Conservation (phyloP, 75 land plant species). For the Selaginella moellendorffii region DNA sequence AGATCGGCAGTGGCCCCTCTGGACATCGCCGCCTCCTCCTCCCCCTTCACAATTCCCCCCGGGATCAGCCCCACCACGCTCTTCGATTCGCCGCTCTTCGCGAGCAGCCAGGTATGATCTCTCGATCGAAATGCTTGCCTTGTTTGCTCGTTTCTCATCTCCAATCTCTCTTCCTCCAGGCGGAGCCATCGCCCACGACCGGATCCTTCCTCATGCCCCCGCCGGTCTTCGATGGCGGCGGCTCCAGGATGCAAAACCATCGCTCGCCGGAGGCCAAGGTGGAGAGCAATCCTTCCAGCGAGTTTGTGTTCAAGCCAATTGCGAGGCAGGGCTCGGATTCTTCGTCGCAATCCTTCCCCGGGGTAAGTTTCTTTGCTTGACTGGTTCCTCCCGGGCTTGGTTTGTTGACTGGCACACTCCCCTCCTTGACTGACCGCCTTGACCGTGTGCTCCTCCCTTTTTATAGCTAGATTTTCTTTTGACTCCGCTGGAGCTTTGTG, state of each 20-base stretch:
- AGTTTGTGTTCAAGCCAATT: not conserved
- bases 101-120: constrained; percentile 50
- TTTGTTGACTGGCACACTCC: no score
- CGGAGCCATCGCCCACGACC: not conserved
- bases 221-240: not conserved
- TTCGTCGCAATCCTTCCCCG: not conserved
- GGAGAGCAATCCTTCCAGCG: not conserved
- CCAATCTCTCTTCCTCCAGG: no score
- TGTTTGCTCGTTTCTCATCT: no score
- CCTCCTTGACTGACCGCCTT: no score
- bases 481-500: no score
- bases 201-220: not conserved
- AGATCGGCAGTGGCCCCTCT: not conserved
- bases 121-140: no score
- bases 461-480: no score
- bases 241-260: no score
- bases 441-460: no score
- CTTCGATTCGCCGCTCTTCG: constrained; percentile 37
- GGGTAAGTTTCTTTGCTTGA: not conserved
- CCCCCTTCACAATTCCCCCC: constrained; percentile 50
- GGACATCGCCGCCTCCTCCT: constrained; percentile 13
- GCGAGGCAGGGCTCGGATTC: not conserved
- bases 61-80: constrained; percentile 64
- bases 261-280: not conserved
- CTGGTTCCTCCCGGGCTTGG: no score